These are phyloP conservation scores for Arachis hypogaea DNA, from an alignment of 306 rosid species.

Conservation along the genomic window DNA sequence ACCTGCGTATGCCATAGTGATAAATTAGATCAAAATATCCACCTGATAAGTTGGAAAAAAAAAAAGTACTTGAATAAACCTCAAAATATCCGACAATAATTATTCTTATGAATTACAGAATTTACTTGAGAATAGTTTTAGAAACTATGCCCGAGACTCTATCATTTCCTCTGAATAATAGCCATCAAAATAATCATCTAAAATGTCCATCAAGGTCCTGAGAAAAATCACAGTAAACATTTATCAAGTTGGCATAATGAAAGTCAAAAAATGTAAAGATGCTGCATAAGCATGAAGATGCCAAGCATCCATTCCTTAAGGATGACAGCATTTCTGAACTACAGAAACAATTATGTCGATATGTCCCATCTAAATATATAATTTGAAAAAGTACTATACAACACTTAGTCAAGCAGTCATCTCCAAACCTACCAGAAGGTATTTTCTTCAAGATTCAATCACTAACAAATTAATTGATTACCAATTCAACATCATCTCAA, in stretches of 20 bases:
- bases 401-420: constrained; percentile 28
- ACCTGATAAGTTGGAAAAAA: constrained; percentile 63
- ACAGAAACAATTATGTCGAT: constrained; percentile 7
- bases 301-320: constrained; percentile 37
- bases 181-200: constrained; percentile 98
- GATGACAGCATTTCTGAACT: constrained; percentile 19
- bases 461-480: no score
- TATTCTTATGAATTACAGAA: constrained; percentile 17
- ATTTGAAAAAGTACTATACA: constrained; percentile 15
- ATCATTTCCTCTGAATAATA: constrained; percentile 99
- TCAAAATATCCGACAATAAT: constrained; percentile 26
- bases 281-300: constrained; percentile 23
- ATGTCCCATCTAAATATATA: constrained; percentile 2
- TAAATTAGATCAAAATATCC: constrained; percentile 35
- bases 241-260: constrained; percentile 21
- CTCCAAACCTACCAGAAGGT: constrained; percentile 83
- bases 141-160: constrained; percentile 83
- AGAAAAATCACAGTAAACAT: constrained; percentile 20
- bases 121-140: constrained; percentile 29
- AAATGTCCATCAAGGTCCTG: constrained; percentile 93
- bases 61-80: constrained; percentile 40
- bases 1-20: no score
- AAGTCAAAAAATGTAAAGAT: constrained; percentile 21
- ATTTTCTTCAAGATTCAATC: constrained; percentile 98
- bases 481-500: no score